A percentile compares a stretch with the other conserved stretches of the same genome.
Conservation (phyloP, 1,139 yeast species). For the Blastobotrys petasosporus region DNA sequence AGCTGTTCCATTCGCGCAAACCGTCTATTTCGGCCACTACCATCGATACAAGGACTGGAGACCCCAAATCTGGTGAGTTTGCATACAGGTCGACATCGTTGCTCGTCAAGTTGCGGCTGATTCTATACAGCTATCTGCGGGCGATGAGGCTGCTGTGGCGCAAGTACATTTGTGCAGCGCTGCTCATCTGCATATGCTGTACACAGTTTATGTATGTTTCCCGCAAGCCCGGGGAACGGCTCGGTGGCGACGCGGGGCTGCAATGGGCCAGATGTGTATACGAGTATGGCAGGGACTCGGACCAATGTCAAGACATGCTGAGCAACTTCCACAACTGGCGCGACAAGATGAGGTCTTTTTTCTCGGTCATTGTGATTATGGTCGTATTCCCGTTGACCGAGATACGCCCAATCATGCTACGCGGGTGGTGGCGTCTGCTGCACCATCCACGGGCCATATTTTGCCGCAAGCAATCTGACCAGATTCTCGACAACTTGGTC, state of each 20-base stretch:
- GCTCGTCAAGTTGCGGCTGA: background rate
- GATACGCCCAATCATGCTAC: conserved; percentile 7
- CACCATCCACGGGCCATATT: conserved; percentile 2
- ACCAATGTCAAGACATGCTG: background rate
- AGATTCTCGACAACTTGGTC: conserved; percentile 8
- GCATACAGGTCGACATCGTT: background rate
- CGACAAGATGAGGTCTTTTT: background rate
- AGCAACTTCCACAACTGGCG: background rate
- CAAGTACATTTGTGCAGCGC: conserved; percentile 16
- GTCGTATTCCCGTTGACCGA: conserved; percentile 6
- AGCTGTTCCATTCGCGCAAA: conserved; percentile 7
- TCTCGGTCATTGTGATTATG: background rate
- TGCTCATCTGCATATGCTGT: conserved; percentile 14
- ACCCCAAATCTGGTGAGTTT: no score
- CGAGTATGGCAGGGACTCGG: conserved; percentile 1
- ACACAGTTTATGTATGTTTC: conserved; percentile 6
- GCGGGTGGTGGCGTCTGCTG: conserved; percentile 9
- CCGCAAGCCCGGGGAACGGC: conserved; percentile 1
- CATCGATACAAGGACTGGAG: background rate
- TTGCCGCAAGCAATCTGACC: conserved; percentile 1
- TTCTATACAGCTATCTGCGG: conserved; percentile 11
- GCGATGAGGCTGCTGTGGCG: conserved; percentile 18
- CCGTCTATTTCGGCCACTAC: background rate
- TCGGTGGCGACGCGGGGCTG: background rate
- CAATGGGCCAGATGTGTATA: conserved; percentile 8